Base-by-base conservation (phyloP, 108 stramenopile species). In the Fragilaria crotonensis region DNA sequence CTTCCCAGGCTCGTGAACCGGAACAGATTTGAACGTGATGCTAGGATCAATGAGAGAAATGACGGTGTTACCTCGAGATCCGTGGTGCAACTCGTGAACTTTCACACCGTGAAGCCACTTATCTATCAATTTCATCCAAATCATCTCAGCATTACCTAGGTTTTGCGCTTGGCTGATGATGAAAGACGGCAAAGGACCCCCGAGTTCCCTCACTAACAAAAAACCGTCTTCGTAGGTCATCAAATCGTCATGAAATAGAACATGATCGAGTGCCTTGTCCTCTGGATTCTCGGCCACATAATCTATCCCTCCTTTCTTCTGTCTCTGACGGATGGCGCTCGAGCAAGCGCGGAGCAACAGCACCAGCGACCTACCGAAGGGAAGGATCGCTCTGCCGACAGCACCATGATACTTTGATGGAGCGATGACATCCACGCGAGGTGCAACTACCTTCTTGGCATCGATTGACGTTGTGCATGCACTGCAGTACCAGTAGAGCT, bases 171-270 rank as follows among this genome's bases (percentile, higher is more conserved):
- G 22, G 48, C 66, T 45, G 14, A 82, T 45, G 11, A 93, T 57
- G 23, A 52, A 45, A 1, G 82, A 84, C 22, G 91, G 91, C 47
- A 85, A 59, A 31, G 87, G 91, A 22, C 78, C 85, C 47, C 79
- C 69, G 61, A 93, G 71, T 25, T 64, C 64, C 57, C 79, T 82
- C 30, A 87, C 25, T 28, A 93, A 58, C 19, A 57, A 71, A 25
- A 89, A 71, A 5, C 91, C 91, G 72, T 93, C 87, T 55, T 84
- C 87, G 19, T 57, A 56, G 14, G 66, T 54, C 84, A 93, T 83
- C 3, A 64, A 73, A 21, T 81, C 72, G 5, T 67, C 44, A 56
- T 77, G 66, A 41, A 69, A 77, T 11, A 85, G 31, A 27, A 92
- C 17, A n/a, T 50, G 54, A 19, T 64, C 60, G 53, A 84, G 51